Conservation (phyloP, 2,329 filamentous ascomycete genomes). For the Ceratocystis alfenasii region DNA sequence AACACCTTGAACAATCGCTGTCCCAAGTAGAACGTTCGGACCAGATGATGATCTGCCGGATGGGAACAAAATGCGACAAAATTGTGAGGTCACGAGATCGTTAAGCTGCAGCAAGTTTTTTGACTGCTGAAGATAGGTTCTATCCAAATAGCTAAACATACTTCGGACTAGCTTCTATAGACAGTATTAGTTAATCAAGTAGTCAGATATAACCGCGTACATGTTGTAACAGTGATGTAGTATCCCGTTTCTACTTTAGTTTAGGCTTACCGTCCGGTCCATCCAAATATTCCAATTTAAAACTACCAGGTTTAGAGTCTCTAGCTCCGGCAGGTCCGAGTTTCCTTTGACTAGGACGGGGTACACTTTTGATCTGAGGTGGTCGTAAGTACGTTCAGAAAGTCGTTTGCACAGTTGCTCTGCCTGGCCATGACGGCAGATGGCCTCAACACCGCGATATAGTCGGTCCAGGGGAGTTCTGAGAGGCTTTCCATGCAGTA, state of each 20-base stretch:
- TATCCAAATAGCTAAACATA: constrained; percentile 88
- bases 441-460: constrained; percentile 82
- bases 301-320: constrained; percentile 46
- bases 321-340: constrained; percentile 42
- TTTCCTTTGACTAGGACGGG: constrained; percentile 40
- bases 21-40: constrained; percentile 23
- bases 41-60: constrained; percentile 21
- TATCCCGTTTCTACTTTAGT: background rate
- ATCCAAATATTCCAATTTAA: constrained; percentile 67
- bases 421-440: constrained; percentile 68
- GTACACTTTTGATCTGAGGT: constrained; percentile 53
- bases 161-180: constrained; percentile 61
- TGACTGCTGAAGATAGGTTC: constrained; percentile 70
- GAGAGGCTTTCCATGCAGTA: constrained; percentile 56
- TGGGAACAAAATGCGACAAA: constrained; percentile 49
- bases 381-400: constrained; percentile 50
- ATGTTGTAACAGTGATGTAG: too few species aligned
- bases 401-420: constrained; percentile 56
- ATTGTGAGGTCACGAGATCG: constrained; percentile 66
- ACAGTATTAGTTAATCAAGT: constrained; percentile 11
- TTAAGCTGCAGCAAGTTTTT: constrained; percentile 60
- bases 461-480: constrained; percentile 73
- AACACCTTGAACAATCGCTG: constrained; percentile 39
- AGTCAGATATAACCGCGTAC: background rate
- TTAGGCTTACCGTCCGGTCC: constrained; percentile 19